Base-by-base conservation (phyloP, 2,329 filamentous ascomycete genomes). In the Colletotrichum sansevieriae region DNA sequence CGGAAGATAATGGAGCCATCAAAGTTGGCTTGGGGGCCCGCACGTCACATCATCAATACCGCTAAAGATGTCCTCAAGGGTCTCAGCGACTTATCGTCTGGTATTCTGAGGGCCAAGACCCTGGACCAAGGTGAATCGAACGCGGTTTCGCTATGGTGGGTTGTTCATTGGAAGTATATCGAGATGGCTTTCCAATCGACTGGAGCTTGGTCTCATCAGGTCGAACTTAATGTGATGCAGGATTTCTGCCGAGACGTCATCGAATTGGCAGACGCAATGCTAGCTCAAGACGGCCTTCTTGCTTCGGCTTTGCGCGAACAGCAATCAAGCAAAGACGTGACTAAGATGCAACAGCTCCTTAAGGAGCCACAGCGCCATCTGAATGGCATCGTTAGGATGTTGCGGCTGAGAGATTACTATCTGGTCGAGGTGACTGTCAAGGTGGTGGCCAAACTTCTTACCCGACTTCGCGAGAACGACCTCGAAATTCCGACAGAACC, bases 211-310 rank as follows among this genome's bases (percentile, higher is more conserved):
- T 94, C 93, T 71, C 83, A 88, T 13, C 87, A 87, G 4, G 89
- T 93, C 67, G 91, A 95, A 58, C 96, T 94, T 76, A 80, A 84
- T 20, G 84, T 88, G 62, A 95, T 99, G 93, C 91, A 94, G 74
- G 91, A 97, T 65, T 98, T 98, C 75, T 98, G 95, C 76, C 91
- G 96, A 72, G 94, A 97, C 76, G 92, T 93, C 13, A 99, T 99
- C 88, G 94, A 98, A 74, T 92, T 97, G 75, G 95, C 95, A 0
- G 93, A 97, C 75, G 87, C 88, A 41, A 85, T 97, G 2, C 92
- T 98, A 75, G 90, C 93, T 46, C 91, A 97, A 73, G 96, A 97
- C 77, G 91, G 90, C 58, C 87, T 98, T 67, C 90, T 99, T 71
- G 89, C 93, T 2, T 92, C 91, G 52, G 92, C 92, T 12, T 78